Conservation (phyloP, 495 filamentous ascomycete species). For the Penicillium riverlandense region DNA sequence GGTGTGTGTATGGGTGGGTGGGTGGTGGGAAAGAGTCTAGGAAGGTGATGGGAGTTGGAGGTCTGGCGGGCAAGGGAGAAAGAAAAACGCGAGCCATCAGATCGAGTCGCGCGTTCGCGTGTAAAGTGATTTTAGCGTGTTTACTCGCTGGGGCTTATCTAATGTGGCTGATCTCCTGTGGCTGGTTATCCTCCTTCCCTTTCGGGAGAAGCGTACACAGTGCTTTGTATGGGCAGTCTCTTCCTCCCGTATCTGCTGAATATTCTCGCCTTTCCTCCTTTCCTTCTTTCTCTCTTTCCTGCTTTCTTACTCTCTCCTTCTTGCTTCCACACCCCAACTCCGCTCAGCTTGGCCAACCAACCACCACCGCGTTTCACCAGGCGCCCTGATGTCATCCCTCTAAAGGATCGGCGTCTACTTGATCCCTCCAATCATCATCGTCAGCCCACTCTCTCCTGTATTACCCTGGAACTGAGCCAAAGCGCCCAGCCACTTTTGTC, state of each 20-base stretch:
- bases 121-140: conserved; percentile 37
- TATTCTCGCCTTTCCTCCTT: background rate
- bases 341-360: background rate
- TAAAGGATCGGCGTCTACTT: conserved; percentile 18
- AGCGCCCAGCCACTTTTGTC: conserved; percentile 16
- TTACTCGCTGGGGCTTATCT: background rate
- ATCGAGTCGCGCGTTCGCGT: conserved; percentile 25
- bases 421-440: conserved; percentile 17
- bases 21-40: background rate
- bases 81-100: conserved; percentile 17
- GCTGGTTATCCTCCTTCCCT: background rate
- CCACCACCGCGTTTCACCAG: conserved; percentile 23
- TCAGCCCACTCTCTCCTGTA: background rate
- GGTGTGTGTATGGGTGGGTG: conserved; percentile 8
- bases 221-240: no score
- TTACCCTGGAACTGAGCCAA: no score
- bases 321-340: no score
- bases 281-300: background rate
- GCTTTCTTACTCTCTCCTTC: background rate
- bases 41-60: conserved; percentile 6
- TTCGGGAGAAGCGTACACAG: background rate
- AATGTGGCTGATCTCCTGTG: no score
- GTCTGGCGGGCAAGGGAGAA: conserved; percentile 11
- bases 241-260: no score
- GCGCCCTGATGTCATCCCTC: conserved; percentile 38